A percentile compares a stretch with the other conserved stretches of the same genome.
phyloP scores from a whole-genome alignment of 2,329 filamentous ascomycete species.

The Colletotrichum sp. region DNA sequence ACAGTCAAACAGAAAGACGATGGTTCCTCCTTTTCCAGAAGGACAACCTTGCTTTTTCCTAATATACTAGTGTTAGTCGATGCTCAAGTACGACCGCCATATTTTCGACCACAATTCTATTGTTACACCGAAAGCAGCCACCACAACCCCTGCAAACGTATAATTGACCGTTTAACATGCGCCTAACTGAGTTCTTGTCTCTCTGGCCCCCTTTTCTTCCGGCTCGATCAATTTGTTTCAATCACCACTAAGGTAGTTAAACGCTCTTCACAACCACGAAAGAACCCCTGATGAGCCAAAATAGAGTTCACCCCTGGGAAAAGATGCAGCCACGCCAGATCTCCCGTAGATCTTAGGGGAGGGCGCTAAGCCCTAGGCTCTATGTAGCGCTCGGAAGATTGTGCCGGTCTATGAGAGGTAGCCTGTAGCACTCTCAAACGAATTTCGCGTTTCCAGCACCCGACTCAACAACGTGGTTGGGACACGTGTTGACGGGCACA shows the following conservation, averaged over 20 bases:
- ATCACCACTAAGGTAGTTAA: background rate
- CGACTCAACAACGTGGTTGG: background rate
- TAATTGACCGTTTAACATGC: background rate
- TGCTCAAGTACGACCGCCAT: too few species aligned
- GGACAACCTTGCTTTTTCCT: background rate
- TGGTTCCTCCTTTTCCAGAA: background rate
- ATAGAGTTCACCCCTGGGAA: background rate
- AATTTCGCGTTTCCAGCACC: background rate
- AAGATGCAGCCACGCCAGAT: background rate
- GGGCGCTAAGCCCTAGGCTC: background rate
- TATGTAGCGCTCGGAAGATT: background rate
- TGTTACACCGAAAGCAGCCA: background rate
- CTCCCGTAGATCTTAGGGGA: background rate
- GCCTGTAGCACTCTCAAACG: background rate
- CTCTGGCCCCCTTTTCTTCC: background rate
- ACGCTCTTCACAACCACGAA: background rate
- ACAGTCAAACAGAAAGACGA: background rate
- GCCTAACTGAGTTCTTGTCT: background rate
- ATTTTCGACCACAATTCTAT: background rate
- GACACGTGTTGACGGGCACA: background rate
- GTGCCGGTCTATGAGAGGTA: background rate
- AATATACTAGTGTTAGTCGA: too few species aligned
- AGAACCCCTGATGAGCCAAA: background rate
- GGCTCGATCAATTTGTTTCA: background rate
- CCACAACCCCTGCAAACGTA: background rate